Conservation (phyloP, 768 basidiomycete species). For the Mrakia hoshinonis region DNA sequence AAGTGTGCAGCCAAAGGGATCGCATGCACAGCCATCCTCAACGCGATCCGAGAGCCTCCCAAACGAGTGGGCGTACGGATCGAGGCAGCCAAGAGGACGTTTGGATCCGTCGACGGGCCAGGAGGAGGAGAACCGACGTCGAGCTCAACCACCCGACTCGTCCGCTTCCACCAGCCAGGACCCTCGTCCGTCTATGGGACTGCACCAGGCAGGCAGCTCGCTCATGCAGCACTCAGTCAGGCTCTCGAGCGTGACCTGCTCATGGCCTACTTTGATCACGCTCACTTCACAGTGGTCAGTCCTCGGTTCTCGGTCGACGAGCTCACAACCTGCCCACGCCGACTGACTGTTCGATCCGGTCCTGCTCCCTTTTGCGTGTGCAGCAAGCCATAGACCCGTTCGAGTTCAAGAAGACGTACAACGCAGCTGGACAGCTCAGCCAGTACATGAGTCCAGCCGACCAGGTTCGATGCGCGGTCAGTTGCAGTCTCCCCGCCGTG, state of each 20-base stretch:
- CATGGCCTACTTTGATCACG: not conserved
- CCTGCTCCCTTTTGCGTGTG: not conserved
- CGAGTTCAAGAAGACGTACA: not conserved
- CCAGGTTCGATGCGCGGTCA: not conserved
- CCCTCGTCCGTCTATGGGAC: not conserved
- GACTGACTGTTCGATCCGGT: not conserved
- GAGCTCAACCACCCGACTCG: too few relatives aligned
- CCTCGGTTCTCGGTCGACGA: too few relatives aligned
- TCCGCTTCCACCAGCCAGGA: too few relatives aligned
- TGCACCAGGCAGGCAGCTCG: not conserved
- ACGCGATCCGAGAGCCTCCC: not conserved
- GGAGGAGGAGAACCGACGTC: too few relatives aligned
- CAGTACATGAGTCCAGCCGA: not conserved
- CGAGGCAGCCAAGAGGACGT: slow-evolving; percentile 3
- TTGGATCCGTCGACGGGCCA: too few relatives aligned
- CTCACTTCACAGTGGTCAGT: not conserved
- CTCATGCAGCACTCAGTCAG: not conserved
- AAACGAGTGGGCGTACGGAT: not conserved
- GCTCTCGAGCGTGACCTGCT: not conserved
- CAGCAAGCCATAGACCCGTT: not conserved
- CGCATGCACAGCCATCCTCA: not conserved
- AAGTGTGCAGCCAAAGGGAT: not conserved
- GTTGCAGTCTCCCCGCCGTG: too few relatives aligned
- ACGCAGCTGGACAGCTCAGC: not conserved
- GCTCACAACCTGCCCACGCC: not conserved